A percentile compares a stretch with the other conserved stretches of the same genome.
Evolutionary conservation across 179 eudicot species (phyloP).

Genomic region (Heliamphora pulchella): DNA sequence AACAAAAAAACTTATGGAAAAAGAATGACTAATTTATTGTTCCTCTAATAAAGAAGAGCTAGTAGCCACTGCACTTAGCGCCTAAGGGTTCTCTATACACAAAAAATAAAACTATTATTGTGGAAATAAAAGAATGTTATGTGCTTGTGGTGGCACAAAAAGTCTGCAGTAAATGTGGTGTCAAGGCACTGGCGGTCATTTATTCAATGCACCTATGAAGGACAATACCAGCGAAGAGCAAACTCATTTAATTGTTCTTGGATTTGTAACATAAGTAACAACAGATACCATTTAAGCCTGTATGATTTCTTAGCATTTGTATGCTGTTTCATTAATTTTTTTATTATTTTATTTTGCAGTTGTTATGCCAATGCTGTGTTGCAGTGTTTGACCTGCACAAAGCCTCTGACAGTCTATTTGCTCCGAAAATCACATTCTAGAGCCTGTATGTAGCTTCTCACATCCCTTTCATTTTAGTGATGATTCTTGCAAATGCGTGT

Average conservation of each 20-base stretch:
- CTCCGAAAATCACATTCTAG: slow-evolving; percentile 77
- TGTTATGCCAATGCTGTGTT: slow-evolving; percentile 96
- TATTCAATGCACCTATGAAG: background rate
- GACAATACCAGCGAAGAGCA: background rate
- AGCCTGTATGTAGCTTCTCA: slow-evolving; percentile 44
- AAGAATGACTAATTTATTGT: background rate
- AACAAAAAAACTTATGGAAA: background rate
- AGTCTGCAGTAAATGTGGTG: background rate
- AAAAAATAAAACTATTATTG: background rate
- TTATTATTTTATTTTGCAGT: slow-evolving; percentile 43
- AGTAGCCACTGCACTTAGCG: slow-evolving; percentile 7
- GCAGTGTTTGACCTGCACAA: slow-evolving; percentile 91
- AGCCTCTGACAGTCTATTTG: slow-evolving; percentile 71
- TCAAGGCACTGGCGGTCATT: background rate
- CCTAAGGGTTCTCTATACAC: background rate
- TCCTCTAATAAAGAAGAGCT: background rate
- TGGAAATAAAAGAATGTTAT: background rate
- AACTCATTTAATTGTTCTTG: background rate
- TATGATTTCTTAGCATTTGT: background rate
- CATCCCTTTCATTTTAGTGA: slow-evolving; percentile 6
- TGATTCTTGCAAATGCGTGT: slow-evolving; percentile 11
- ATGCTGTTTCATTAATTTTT: slow-evolving; percentile 3
- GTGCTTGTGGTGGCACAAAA: slow-evolving; percentile 4
- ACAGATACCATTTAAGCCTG: background rate
- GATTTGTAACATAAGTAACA: background rate